These are phyloP conservation scores for Naganishia albida DNA, from an alignment of 1,284 basidiomycete genomes.

Conservation along the genomic window DNA sequence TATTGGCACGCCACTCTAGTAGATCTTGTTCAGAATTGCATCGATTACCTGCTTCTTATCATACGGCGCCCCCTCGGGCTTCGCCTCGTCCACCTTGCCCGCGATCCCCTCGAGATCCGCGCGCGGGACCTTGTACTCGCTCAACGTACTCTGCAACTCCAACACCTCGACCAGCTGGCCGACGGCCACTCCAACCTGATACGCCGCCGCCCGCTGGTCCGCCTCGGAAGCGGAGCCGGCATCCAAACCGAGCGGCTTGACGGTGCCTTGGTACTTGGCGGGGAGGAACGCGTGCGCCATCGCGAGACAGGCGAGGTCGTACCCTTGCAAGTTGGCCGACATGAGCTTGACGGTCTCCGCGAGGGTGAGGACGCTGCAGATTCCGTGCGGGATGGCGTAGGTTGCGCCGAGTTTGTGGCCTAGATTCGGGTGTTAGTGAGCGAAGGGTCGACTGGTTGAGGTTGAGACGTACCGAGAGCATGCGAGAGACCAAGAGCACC, in stretches of 20 bases:
- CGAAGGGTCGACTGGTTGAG: slow-evolving; percentile 17
- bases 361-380: slow-evolving; percentile 78
- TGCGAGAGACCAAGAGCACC: slow-evolving; percentile 69
- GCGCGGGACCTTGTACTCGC: slow-evolving; percentile 32
- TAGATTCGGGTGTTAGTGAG: neutral
- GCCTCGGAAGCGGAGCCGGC: neutral
- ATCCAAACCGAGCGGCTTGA: slow-evolving; percentile 8
- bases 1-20: neutral
- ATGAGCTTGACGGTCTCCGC: slow-evolving; percentile 64
- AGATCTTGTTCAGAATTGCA: slow-evolving; percentile 26
- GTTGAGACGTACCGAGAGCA: slow-evolving; percentile 57
- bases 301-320: slow-evolving; percentile 32
- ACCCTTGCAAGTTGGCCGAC: slow-evolving; percentile 53
- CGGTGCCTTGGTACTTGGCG: slow-evolving; percentile 9
- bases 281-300: slow-evolving; percentile 31
- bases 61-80: slow-evolving; percentile 21
- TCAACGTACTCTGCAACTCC: slow-evolving; percentile 31
- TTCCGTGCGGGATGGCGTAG: slow-evolving; percentile 76
- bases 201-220: slow-evolving; percentile 24
- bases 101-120: slow-evolving; percentile 28
- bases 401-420: slow-evolving; percentile 71
- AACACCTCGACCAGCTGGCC: slow-evolving; percentile 38
- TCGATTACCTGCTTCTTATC: slow-evolving; percentile 16
- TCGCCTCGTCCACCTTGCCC: slow-evolving; percentile 19
- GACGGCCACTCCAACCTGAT: slow-evolving; percentile 32